Conservation (phyloP, 495 filamentous ascomycete genomes). For the Hypomontagnella monticulosa region DNA sequence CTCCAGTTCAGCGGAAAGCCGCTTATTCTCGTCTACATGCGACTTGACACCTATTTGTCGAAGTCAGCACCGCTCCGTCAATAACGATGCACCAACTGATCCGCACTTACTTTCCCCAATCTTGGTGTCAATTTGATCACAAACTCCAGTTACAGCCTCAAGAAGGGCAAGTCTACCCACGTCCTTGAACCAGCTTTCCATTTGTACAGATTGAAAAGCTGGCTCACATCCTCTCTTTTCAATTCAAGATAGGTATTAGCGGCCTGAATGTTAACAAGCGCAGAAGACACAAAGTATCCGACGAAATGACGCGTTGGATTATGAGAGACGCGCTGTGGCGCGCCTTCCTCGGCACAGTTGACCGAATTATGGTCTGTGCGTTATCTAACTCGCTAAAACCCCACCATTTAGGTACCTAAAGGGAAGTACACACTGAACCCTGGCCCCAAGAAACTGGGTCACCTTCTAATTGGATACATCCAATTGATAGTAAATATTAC, state of each 20-base stretch:
- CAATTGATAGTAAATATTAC: no score
- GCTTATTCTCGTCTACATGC: conserved; percentile 24
- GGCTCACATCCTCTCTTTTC: background rate
- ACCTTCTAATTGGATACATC: no score
- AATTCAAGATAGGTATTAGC: background rate
- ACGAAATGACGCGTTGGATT: conserved; percentile 7
- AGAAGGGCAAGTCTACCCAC: conserved; percentile 52
- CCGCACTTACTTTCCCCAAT: conserved; percentile 49
- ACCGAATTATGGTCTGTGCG: conserved; percentile 5
- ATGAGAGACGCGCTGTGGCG: conserved; percentile 19
- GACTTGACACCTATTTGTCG: conserved; percentile 16
- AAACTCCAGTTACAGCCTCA: conserved; percentile 52
- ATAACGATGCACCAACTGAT: background rate
- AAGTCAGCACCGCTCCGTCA: conserved; percentile 2
- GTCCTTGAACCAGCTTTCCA: conserved; percentile 51
- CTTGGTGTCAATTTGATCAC: conserved; percentile 50
- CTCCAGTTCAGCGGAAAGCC: conserved; percentile 45
- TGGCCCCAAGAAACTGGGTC: background rate
- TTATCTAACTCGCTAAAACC: conserved; percentile 1
- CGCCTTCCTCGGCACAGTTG: conserved; percentile 10
- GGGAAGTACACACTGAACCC: background rate
- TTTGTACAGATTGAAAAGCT: conserved; percentile 21
- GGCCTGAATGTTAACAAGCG: background rate
- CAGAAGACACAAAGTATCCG: background rate
- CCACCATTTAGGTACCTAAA: conserved; percentile 5